These are phyloP conservation scores for Rusavskia elegans DNA, from an alignment of 495 filamentous ascomycete species.

Conservation along the genomic window DNA sequence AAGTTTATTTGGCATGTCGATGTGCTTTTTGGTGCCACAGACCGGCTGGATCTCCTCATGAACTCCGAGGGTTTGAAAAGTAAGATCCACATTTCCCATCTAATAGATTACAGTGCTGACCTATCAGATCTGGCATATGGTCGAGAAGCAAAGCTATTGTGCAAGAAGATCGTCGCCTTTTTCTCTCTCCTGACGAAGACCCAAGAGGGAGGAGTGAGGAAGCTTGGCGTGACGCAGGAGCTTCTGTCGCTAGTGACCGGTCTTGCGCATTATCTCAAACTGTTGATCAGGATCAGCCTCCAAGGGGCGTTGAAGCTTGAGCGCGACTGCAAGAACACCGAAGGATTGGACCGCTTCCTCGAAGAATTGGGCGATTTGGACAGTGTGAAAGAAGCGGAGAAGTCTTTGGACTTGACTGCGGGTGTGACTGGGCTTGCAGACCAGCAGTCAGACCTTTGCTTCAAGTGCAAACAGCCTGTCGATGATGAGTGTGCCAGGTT, in stretches of 20 bases:
- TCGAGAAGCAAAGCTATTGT: slow-evolving; percentile 89
- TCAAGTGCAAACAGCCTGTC: slow-evolving; percentile 65
- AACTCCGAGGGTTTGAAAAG: slow-evolving; percentile 56
- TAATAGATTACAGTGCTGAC: slow-evolving; percentile 1
- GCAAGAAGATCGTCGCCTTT: slow-evolving; percentile 98
- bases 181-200: slow-evolving; percentile 87
- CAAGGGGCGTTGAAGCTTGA: slow-evolving; percentile 88
- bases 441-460: slow-evolving; percentile 67
- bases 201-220: slow-evolving; percentile 70
- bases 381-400: slow-evolving; percentile 49
- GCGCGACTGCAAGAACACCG: slow-evolving; percentile 54
- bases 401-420: slow-evolving; percentile 54
- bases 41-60: slow-evolving; percentile 64
- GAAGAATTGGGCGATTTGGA: slow-evolving; percentile 64
- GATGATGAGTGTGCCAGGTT: slow-evolving; percentile 77
- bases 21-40: slow-evolving; percentile 77
- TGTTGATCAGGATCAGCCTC: slow-evolving; percentile 90
- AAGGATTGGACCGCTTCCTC: slow-evolving; percentile 68
- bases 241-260: slow-evolving; percentile 89
- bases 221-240: slow-evolving; percentile 94
- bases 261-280: slow-evolving; percentile 94
- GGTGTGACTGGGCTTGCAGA: slow-evolving; percentile 62
- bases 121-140: slow-evolving; percentile 67
- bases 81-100: slow-evolving; percentile 21
- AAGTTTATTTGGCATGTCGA: slow-evolving; percentile 94